Evolutionary conservation across 768 basidiomycete species (phyloP).

Genomic region (Boletales sp.): DNA sequence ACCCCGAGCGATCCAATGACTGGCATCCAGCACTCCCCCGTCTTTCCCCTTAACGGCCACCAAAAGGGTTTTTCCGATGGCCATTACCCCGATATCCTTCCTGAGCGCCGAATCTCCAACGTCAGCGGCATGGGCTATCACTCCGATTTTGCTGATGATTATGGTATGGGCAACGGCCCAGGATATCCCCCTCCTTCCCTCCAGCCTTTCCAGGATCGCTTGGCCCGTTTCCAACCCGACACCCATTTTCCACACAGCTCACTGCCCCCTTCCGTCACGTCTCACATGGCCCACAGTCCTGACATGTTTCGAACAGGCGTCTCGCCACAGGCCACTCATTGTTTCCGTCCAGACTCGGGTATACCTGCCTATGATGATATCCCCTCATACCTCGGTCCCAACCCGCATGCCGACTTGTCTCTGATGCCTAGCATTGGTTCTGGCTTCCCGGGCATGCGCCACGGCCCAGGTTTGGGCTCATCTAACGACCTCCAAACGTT

Average conservation of each 20-base stretch:
- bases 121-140: slow-evolving; percentile 46
- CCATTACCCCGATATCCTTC: slow-evolving; percentile 56
- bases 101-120: slow-evolving; percentile 56
- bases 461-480: slow-evolving; percentile 53
- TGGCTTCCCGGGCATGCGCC: slow-evolving; percentile 60
- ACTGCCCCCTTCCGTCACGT: slow-evolving; percentile 39
- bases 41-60: slow-evolving; percentile 41
- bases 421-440: slow-evolving; percentile 62
- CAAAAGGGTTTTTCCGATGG: slow-evolving; percentile 55
- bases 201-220: slow-evolving; percentile 58
- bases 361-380: slow-evolving; percentile 57
- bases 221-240: slow-evolving; percentile 54
- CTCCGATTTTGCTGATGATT: slow-evolving; percentile 64
- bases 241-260: slow-evolving; percentile 46
- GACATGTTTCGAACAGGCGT: slow-evolving; percentile 63
- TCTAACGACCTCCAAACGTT: slow-evolving; percentile 77
- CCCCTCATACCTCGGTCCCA: slow-evolving; percentile 50
- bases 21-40: slow-evolving; percentile 52
- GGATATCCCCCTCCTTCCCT: slow-evolving; percentile 48
- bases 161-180: slow-evolving; percentile 44
- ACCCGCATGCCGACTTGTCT: slow-evolving; percentile 53
- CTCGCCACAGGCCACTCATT: slow-evolving; percentile 66
- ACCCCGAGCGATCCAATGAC: slow-evolving; percentile 64
- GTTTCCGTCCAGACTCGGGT: slow-evolving; percentile 50
- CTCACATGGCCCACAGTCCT: slow-evolving; percentile 48